phyloP scores from a whole-genome alignment of 73 alveolate genomes.

The Tetrahymena borealis region DNA sequence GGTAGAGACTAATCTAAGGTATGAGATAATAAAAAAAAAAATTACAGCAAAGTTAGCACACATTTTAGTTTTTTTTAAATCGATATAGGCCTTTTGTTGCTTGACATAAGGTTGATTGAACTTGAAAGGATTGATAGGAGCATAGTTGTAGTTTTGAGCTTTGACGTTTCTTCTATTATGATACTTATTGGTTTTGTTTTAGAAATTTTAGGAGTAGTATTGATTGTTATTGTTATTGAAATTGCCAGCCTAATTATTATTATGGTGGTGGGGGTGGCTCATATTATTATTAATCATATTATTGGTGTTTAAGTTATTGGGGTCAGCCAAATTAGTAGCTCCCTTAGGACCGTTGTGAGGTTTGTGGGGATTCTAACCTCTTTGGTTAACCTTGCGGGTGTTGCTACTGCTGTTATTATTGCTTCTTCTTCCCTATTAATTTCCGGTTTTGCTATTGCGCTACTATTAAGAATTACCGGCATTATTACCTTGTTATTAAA shows the following conservation, averaged over 20 bases:
- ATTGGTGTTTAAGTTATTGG: not conserved
- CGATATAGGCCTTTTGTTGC: not conserved
- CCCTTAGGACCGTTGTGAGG: not conserved
- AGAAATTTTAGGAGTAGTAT: not conserved
- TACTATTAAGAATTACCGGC: not conserved
- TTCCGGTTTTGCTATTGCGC: not conserved
- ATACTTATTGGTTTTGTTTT: not conserved
- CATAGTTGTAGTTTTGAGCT: not conserved
- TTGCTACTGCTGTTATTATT: not conserved
- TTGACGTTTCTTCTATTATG: not conserved
- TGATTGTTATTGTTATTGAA: not conserved
- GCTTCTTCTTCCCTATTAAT: not conserved
- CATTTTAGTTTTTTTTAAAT: not conserved
- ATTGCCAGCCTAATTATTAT: not conserved
- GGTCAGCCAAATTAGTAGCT: not conserved
- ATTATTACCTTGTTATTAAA: not conserved
- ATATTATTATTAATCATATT: not conserved
- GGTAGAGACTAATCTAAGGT: not conserved
- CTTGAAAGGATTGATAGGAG: not conserved
- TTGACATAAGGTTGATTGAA: not conserved
- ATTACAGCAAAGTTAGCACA: not conserved
- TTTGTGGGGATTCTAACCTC: not conserved
- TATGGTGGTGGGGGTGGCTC: not conserved
- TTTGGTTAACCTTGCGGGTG: not conserved
- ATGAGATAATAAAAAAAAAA: not conserved